Base-by-base conservation (phyloP, 257 asterid species). In the Scutellaria barbata region DNA sequence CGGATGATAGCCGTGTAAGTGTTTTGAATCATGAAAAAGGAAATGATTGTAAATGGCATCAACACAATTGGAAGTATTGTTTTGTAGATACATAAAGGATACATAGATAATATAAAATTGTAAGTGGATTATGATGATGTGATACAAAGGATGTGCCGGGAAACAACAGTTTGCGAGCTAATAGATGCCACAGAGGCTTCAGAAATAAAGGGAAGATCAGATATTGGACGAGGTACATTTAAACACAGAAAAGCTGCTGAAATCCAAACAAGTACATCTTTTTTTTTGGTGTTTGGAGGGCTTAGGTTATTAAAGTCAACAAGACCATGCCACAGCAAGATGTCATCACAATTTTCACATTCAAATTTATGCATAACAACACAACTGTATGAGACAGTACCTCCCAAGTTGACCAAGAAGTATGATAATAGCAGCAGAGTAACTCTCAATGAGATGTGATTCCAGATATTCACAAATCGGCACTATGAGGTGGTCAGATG, bases 391-490 rank as follows among this genome's bases (percentile, higher is more conserved):
- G 63, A 57, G 41, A 41, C 33, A 47, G 13, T 85, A 94, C 99
- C 97, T 94, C 69, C 97, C 99, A 68, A 94, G 86, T 81, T 89
- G 96, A 63, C 96, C 95, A 56, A 91, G 85, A 71, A 89, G 92
- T 67, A 84, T 46, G 73, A 82, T 9, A 59, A 84, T 61, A 66
- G 92, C 95, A 66, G 82, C 80, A 67, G 86, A 82, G 39, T 79
- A 72, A 52, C 77, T 65, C 72, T 84, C 92, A 73, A 68, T 46
- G 20, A 70, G 72, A 79, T 64, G 76, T 6, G 87, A 77, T 66
- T 88, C 95, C 82, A 83, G 57, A 69, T 82, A 43, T 43, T 79
- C 79, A 65, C 86, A 68, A 73, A 91, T 57, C 52, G 66, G 87
- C 33, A 74, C 59, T 53, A 90, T 47, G 41, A 94, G 68, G 68